phyloP scores from a whole-genome alignment of 208 protist species.

The Crithidia brevicula region DNA sequence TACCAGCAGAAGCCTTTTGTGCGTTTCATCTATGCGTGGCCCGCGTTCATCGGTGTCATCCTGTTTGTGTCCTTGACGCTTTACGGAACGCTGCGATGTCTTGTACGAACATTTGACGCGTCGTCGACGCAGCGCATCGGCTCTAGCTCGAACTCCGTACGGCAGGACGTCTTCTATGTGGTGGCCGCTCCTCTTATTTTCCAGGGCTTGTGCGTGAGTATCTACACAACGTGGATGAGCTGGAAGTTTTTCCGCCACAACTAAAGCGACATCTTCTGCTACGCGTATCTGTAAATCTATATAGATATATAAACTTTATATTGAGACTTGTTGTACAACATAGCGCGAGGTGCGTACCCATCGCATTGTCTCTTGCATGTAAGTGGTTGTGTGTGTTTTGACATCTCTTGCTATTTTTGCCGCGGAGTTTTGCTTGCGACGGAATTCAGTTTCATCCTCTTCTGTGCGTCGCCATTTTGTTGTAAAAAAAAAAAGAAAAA shows the following conservation, averaged over 20 bases:
- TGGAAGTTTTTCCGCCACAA: slow-evolving; percentile 90
- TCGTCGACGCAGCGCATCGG: slow-evolving; percentile 5
- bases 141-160: slow-evolving; percentile 19
- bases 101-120: slow-evolving; percentile 5
- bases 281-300: too few relatives aligned
- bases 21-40: slow-evolving; percentile 68
- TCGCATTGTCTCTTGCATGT: too few relatives aligned
- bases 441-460: too few relatives aligned
- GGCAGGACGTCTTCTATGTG: slow-evolving; percentile 42
- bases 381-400: too few relatives aligned
- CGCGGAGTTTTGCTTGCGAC: too few relatives aligned
- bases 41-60: slow-evolving; percentile 39
- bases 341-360: too few relatives aligned
- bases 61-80: slow-evolving; percentile 42
- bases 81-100: slow-evolving; percentile 18
- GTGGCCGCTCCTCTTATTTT: slow-evolving; percentile 29
- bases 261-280: slow-evolving; percentile 36
- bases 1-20: slow-evolving; percentile 39
- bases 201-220: slow-evolving; percentile 43
- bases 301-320: too few relatives aligned
- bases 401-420: too few relatives aligned
- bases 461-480: too few relatives aligned
- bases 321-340: too few relatives aligned
- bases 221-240: slow-evolving; percentile 72
- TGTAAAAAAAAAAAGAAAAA: too few relatives aligned